Base-by-base conservation (phyloP, 2,329 filamentous ascomycete genomes). In the Aschersonia sp. region DNA sequence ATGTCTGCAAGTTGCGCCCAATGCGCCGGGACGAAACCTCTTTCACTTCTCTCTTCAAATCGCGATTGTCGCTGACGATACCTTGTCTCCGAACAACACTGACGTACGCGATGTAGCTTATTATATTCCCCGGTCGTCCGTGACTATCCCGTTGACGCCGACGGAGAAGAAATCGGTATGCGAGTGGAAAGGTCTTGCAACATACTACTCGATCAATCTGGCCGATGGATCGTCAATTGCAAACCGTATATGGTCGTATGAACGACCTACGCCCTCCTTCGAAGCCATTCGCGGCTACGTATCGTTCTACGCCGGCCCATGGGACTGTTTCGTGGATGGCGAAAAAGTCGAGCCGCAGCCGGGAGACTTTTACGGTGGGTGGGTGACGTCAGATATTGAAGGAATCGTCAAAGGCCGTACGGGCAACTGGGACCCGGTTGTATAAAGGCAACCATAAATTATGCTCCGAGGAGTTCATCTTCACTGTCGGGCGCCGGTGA, bases 341-440 rank as follows among this genome's bases (percentile, higher is more conserved):
- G 77, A 81, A 59, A 68, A 68, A 55, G 78, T 80, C 28, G 65
- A 73, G 58, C 65, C 75, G 40, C 76, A 80, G 62, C 75, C 74
- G 12, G 75, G 75, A 5, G 77, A 81, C 54, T 81, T 80, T 53
- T 81, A 80, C 60, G 78, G 78, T 30, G 78, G 78, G 2, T 82
- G 78, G 77, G 73, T 77, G 51, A 80, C 76, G 45, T 72, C 69
- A 51, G 77, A 82, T 49, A 69, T 81, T 51, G 72, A 74, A 53
- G 73, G 75, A 31, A 68, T 71, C 44, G 63, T 70, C 50, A 71
- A 71, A 59, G 68, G 65, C 9, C 58, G 57, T 43, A 59, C 61
- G 48, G 68, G 68, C 4, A 69, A 67, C 43, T 58, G 58, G 44
- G 63, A 70, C 46, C 66, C 65, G 7, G 54, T 62, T 20, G 20